phyloP scores from a whole-genome alignment of 352 stramenopile genomes.

The Phytopythium kandeliae region DNA sequence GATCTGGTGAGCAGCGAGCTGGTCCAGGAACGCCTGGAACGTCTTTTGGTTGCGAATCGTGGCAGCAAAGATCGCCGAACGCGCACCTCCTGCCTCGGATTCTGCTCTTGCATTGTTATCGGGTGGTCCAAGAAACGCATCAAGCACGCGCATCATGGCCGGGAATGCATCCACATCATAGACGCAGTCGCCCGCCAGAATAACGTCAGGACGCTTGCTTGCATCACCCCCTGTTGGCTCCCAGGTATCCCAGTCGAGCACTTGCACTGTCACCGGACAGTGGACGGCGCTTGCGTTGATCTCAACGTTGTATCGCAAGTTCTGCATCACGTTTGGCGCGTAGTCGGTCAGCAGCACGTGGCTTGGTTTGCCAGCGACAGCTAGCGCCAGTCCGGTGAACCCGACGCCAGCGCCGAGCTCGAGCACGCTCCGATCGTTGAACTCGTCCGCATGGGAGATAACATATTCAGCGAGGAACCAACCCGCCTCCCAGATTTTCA shows the following conservation, averaged over 20 bases:
- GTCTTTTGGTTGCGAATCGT: constrained; percentile 75
- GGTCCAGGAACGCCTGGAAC: constrained; percentile 69
- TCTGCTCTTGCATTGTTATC: constrained; percentile 1
- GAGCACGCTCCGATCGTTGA: constrained; percentile 44
- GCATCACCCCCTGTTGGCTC: constrained; percentile 22
- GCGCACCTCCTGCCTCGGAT: not conserved
- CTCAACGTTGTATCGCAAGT: constrained; percentile 77
- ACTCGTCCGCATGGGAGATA: constrained; percentile 43
- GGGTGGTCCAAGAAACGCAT: constrained; percentile 33
- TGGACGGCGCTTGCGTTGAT: constrained; percentile 44
- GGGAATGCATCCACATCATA: constrained; percentile 70
- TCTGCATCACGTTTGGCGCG: constrained; percentile 76
- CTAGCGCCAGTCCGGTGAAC: constrained; percentile 60
- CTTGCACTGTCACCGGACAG: constrained; percentile 48
- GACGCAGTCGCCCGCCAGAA: constrained; percentile 72
- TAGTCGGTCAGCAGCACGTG: constrained; percentile 70
- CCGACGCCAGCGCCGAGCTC: constrained; percentile 72
- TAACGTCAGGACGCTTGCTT: constrained; percentile 29
- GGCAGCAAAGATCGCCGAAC: constrained; percentile 63
- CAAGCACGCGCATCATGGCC: constrained; percentile 45
- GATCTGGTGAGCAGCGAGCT: constrained; percentile 43
- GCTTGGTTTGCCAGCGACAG: constrained; percentile 25
- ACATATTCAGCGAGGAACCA: constrained; percentile 76
- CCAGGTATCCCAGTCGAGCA: constrained; percentile 73
- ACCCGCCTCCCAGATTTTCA: constrained; percentile 79